Percentiles rank a stretch among this genome's conserved stretches.
Evolutionary conservation across 2,329 filamentous ascomycete species (phyloP).

Genomic region (Paecilomyces sp.): DNA sequence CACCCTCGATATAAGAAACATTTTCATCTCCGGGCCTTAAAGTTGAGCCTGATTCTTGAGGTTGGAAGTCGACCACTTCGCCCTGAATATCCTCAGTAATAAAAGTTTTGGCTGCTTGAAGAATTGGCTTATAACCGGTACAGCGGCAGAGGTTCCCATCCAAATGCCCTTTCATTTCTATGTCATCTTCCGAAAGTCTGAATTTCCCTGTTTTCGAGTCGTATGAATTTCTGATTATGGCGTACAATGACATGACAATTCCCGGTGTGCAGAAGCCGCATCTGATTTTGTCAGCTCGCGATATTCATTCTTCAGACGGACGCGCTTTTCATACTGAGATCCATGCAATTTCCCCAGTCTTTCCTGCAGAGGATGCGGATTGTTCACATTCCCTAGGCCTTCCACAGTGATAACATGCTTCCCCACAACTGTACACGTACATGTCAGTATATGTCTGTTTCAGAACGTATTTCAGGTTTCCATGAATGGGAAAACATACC

Average conservation of each 20-base stretch:
- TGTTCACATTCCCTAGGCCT: constrained; percentile 73
- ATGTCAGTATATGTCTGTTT: not conserved
- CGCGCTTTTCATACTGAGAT: constrained; percentile 48
- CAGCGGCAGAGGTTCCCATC: constrained; percentile 85
- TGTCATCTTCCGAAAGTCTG: constrained; percentile 63
- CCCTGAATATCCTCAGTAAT: constrained; percentile 41
- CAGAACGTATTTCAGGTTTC: not conserved
- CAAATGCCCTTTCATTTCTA: constrained; percentile 69
- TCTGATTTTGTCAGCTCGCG: constrained; percentile 1
- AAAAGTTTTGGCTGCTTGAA: constrained; percentile 81
- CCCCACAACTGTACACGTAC: constrained; percentile 54
- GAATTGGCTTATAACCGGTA: constrained; percentile 77
- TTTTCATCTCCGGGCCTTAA: constrained; percentile 34
- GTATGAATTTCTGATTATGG: constrained; percentile 59
- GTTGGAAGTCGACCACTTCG: constrained; percentile 43
- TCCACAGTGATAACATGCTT: constrained; percentile 93
- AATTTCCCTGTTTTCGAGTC: constrained; percentile 72
- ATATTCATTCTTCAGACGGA: not conserved
- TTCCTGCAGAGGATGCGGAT: constrained; percentile 76
- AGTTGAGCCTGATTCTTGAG: constrained; percentile 45
- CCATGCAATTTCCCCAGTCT: constrained; percentile 79
- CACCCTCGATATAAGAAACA: constrained; percentile 24
- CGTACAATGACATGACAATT: constrained; percentile 61
- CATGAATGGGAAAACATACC: constrained; percentile 5
- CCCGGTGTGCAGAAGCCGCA: constrained; percentile 85